These are phyloP conservation scores for Phialophora tarda DNA, from an alignment of 2,329 filamentous ascomycete genomes.

Conservation along the genomic window DNA sequence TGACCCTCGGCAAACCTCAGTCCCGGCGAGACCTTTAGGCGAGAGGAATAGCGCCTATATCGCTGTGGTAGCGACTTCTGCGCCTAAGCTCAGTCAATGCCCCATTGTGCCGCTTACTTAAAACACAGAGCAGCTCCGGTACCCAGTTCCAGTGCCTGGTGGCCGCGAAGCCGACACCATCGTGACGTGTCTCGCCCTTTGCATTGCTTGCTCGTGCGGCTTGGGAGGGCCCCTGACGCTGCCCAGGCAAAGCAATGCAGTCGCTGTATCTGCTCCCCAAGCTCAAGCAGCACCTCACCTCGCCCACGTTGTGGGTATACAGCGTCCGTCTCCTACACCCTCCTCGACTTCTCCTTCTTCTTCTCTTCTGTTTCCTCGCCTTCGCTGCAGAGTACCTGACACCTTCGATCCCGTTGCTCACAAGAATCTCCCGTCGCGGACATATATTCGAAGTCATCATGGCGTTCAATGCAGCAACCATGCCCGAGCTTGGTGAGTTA, in stretches of 20 bases:
- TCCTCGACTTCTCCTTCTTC: background rate
- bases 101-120: background rate
- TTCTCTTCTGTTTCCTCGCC: background rate
- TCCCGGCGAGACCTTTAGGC: background rate
- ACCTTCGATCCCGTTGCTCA: background rate
- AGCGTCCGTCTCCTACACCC: background rate
- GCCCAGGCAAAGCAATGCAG: background rate
- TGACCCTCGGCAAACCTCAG: background rate
- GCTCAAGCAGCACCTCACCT: background rate
- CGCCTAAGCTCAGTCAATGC: background rate
- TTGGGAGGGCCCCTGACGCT: background rate
- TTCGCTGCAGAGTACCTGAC: background rate
- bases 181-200: background rate
- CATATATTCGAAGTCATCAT: background rate
- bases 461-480: background rate
- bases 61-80: background rate
- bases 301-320: background rate
- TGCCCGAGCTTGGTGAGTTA: slow-evolving; percentile 1
- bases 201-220: background rate
- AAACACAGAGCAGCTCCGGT: background rate
- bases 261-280: background rate
- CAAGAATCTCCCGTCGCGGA: background rate
- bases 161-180: background rate
- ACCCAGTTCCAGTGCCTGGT: background rate
- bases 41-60: background rate